These are phyloP conservation scores for Wickerhamomyces sp. DNA, from an alignment of 1,139 yeast genomes.

Conservation along the genomic window DNA sequence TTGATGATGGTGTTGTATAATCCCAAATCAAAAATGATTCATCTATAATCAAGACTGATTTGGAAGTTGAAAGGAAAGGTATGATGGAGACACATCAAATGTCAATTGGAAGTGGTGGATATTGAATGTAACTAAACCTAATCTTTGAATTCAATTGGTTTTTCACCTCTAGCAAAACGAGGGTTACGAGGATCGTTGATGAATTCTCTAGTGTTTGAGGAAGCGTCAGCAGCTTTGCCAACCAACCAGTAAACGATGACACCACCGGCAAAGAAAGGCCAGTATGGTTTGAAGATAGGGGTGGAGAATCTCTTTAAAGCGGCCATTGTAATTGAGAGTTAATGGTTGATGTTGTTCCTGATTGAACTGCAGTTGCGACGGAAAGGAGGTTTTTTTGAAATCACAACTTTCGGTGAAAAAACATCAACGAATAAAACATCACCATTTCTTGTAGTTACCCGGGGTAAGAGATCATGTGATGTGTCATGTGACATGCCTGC, in stretches of 20 bases:
- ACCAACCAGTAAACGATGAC: slow-evolving; percentile 51
- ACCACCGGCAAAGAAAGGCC: slow-evolving; percentile 67
- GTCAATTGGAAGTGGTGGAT: neutral
- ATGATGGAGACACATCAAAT: neutral
- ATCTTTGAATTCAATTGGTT: slow-evolving; percentile 31
- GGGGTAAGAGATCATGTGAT: neutral
- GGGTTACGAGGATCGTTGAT: slow-evolving; percentile 80
- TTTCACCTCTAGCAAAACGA: slow-evolving; percentile 55
- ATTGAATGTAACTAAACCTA: neutral
- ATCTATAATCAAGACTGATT: neutral
- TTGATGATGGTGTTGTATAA: too few relatives aligned
- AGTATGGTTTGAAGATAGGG: slow-evolving; percentile 53
- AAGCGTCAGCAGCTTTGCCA: slow-evolving; percentile 51
- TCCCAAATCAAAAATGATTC: neutral
- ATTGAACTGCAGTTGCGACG: too few relatives aligned
- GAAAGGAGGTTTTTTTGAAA: neutral
- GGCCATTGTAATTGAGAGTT: slow-evolving; percentile 17
- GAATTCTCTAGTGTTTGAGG: slow-evolving; percentile 55
- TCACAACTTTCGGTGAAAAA: too few relatives aligned
- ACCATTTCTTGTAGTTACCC: neutral
- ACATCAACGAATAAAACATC: neutral
- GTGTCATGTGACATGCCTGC: too few relatives aligned
- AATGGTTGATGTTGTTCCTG: too few relatives aligned
- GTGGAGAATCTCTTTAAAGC: slow-evolving; percentile 41
- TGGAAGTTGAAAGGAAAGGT: neutral